phyloP scores from a whole-genome alignment of 352 stramenopile species.

The Phytopythium vexans region DNA sequence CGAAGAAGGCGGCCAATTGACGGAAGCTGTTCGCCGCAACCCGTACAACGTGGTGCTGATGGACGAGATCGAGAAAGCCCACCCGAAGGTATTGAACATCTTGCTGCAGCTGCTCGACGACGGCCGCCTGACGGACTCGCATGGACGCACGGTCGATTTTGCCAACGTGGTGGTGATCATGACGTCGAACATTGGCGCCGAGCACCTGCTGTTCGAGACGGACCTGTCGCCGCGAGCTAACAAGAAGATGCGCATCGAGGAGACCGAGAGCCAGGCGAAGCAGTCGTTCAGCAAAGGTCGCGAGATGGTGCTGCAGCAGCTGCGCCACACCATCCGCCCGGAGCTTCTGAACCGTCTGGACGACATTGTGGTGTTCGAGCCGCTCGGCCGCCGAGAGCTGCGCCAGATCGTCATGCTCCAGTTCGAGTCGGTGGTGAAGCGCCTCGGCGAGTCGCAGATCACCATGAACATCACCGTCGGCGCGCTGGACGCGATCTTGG shows the following conservation, averaged over 20 bases:
- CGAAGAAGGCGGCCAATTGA: constrained; percentile 95
- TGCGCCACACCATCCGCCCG: constrained; percentile 89
- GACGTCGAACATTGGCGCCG: constrained; percentile 95
- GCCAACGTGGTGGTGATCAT: constrained; percentile 97
- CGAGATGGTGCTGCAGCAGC: constrained; percentile 82
- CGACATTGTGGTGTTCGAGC: constrained; percentile 96
- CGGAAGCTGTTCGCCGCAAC: constrained; percentile 93
- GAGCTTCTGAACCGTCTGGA: constrained; percentile 97
- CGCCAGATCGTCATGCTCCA: constrained; percentile 92
- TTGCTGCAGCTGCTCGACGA: constrained; percentile 98
- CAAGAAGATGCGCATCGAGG: constrained; percentile 63
- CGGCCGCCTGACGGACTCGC: constrained; percentile 95
- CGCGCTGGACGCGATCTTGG: constrained; percentile 90
- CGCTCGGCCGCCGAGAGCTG: constrained; percentile 85
- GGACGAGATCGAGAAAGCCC: constrained; percentile 98
- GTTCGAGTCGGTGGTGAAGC: constrained; percentile 86
- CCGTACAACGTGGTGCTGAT: constrained; percentile 97
- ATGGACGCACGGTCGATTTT: constrained; percentile 96
- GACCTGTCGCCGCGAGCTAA: constrained; percentile 41
- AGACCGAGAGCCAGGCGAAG: constrained; percentile 21
- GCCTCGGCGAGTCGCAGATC: constrained; percentile 68
- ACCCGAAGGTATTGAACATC: constrained; percentile 95
- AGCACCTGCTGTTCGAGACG: constrained; percentile 82
- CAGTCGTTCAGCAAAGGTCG: constrained; percentile 49
- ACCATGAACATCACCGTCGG: constrained; percentile 67